Conservation (phyloP, 1,284 basidiomycete species). For the Ustilago crameri region DNA sequence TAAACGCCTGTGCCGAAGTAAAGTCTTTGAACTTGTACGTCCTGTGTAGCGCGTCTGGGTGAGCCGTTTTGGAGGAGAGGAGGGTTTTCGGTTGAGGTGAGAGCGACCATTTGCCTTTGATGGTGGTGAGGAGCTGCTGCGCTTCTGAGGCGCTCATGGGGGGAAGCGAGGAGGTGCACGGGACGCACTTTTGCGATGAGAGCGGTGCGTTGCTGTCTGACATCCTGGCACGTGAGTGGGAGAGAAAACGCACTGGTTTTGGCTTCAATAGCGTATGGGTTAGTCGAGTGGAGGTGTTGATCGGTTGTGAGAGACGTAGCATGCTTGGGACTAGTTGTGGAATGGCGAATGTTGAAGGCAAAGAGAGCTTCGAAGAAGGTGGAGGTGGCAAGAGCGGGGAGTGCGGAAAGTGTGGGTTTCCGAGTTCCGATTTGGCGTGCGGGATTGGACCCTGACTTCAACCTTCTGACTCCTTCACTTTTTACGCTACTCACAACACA, state of each 20-base stretch:
- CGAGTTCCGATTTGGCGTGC: slow-evolving; percentile 4
- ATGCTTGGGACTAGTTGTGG: slow-evolving; percentile 1
- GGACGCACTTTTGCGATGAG: slow-evolving; percentile 30
- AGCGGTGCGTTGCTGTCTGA: slow-evolving; percentile 9
- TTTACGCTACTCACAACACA: too few relatives aligned
- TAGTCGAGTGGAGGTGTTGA: neutral
- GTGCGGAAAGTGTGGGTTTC: too few relatives aligned
- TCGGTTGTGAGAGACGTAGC: slow-evolving; percentile 5
- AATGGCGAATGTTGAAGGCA: too few relatives aligned
- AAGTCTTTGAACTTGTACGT: slow-evolving; percentile 63
- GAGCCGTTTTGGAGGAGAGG: slow-evolving; percentile 12
- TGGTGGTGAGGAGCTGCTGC: slow-evolving; percentile 21
- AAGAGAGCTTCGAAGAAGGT: too few relatives aligned
- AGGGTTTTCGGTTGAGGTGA: slow-evolving; percentile 47
- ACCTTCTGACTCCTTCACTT: neutral
- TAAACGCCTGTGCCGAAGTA: slow-evolving; percentile 51
- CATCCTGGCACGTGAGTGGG: slow-evolving; percentile 9
- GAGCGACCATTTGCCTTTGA: slow-evolving; percentile 50
- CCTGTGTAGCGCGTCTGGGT: slow-evolving; percentile 50
- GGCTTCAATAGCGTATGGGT: neutral
- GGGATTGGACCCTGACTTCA: slow-evolving; percentile 14
- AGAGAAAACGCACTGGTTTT: neutral
- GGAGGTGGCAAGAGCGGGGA: neutral
- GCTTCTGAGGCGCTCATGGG: slow-evolving; percentile 30
- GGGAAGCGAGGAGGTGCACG: slow-evolving; percentile 26